These are phyloP conservation scores for Arxiozyma bovina DNA, from an alignment of 1,139 yeast genomes.

Conservation along the genomic window DNA sequence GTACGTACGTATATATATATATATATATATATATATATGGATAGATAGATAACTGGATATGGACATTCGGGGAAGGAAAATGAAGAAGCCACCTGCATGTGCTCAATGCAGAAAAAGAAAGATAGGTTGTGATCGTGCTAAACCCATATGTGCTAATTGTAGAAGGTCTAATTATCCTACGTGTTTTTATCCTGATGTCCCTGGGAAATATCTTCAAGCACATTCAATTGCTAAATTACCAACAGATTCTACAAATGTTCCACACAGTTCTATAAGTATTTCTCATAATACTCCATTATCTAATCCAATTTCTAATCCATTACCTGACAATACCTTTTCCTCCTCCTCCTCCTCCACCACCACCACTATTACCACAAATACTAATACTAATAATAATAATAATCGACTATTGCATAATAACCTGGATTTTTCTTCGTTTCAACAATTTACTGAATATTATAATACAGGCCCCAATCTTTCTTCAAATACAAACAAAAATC, in stretches of 20 bases:
- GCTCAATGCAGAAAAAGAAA: conserved; percentile 42
- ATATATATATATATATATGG: no score
- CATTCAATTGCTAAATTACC: conserved; percentile 1
- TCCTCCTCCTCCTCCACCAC: no score
- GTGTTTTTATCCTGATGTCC: conserved; percentile 22
- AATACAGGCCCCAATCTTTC: conserved; percentile 22
- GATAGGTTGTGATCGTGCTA: conserved; percentile 50
- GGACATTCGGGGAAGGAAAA: conserved; percentile 1
- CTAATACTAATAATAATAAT: conserved; percentile 7
- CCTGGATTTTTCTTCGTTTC: conserved; percentile 24
- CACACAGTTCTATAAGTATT: conserved; percentile 5
- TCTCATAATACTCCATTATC: not conserved
- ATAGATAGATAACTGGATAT: conserved; percentile 11
- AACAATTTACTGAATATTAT: conserved; percentile 26
- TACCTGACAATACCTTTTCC: not conserved
- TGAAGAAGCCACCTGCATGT: conserved; percentile 34
- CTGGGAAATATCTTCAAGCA: conserved; percentile 24
- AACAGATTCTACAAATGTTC: not conserved
- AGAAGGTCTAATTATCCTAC: not conserved
- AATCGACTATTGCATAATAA: conserved; percentile 10
- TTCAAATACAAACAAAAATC: conserved; percentile 12
- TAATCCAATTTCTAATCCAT: not conserved
- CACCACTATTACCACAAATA: not conserved
- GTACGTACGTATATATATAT: no score
- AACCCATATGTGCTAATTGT: conserved; percentile 49